Percentiles rank a stretch among this genome's conserved stretches.
Conservation (phyloP, 129 eudicot species). For the Pseudognaphalium luteoalbum region DNA sequence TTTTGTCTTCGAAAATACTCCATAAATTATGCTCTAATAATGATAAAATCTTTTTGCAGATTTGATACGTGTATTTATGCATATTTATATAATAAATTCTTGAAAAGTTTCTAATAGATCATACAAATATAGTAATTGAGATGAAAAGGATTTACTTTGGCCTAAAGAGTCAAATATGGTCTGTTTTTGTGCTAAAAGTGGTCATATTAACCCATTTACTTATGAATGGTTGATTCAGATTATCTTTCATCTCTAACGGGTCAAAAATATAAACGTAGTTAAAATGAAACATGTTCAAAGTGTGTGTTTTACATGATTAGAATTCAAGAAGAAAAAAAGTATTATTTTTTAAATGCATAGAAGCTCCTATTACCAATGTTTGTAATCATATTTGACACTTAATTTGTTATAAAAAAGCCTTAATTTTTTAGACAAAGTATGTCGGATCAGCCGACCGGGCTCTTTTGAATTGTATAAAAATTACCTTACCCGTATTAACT, state of each 20-base stretch:
- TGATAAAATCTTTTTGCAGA: not conserved
- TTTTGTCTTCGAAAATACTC: not conserved
- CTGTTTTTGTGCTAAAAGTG: not conserved
- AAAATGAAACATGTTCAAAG: too few species aligned
- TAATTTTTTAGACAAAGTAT: too few species aligned
- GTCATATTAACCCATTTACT: not conserved
- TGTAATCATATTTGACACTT: too few species aligned
- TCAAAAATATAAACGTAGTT: not conserved
- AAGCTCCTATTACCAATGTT: not conserved
- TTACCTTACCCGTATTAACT: not conserved
- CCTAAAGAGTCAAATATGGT: constrained; percentile 1
- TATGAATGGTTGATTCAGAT: not conserved
- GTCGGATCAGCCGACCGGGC: too few species aligned
- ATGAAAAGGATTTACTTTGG: constrained; percentile 3
- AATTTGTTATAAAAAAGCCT: too few species aligned
- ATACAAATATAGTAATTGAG: too few species aligned
- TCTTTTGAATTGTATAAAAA: too few species aligned
- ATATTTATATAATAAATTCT: too few species aligned
- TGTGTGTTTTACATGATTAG: too few species aligned
- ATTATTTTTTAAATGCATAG: not conserved
- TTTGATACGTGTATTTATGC: too few species aligned
- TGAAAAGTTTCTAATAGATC: too few species aligned
- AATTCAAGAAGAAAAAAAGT: too few species aligned
- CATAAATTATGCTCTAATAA: not conserved
- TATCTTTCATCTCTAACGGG: not conserved